A percentile compares a stretch with the other conserved stretches of the same genome.
These are phyloP conservation scores for Pyrus hybrid DNA, from an alignment of 331 rosid genomes.

Conservation along the genomic window DNA sequence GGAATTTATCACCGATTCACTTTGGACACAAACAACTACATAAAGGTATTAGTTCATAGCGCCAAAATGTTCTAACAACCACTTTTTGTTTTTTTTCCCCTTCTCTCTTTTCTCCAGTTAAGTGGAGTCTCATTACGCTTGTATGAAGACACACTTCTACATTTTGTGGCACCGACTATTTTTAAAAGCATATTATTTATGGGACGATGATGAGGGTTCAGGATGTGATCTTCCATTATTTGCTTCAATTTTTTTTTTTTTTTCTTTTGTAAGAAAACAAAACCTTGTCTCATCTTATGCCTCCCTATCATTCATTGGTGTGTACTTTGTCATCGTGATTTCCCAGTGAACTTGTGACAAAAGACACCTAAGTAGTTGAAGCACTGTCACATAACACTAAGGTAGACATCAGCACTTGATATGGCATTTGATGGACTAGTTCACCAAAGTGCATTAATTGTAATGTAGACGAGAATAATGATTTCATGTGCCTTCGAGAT, in stretches of 20 bases:
- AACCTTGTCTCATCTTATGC: neutral
- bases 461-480: neutral
- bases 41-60: slow-evolving; percentile 57
- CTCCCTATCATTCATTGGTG: neutral
- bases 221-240: neutral
- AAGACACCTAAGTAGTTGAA: neutral
- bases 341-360: neutral
- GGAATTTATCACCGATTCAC: slow-evolving; percentile 97
- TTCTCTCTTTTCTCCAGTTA: neutral
- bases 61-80: neutral
- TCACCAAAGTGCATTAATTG: neutral
- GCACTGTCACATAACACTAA: neutral
- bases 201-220: neutral
- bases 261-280: neutral
- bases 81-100: neutral
- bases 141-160: neutral
- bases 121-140: neutral
- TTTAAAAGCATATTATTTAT: neutral
- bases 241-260: neutral
- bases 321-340: neutral
- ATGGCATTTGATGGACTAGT: neutral
- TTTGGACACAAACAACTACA: slow-evolving; percentile 76
- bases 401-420: neutral
- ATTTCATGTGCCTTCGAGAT: neutral
- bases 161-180: neutral